Percentiles rank a stretch among this genome's conserved stretches.
Conservation (phyloP, 805 yeast species). For the Starmera quercuum region DNA sequence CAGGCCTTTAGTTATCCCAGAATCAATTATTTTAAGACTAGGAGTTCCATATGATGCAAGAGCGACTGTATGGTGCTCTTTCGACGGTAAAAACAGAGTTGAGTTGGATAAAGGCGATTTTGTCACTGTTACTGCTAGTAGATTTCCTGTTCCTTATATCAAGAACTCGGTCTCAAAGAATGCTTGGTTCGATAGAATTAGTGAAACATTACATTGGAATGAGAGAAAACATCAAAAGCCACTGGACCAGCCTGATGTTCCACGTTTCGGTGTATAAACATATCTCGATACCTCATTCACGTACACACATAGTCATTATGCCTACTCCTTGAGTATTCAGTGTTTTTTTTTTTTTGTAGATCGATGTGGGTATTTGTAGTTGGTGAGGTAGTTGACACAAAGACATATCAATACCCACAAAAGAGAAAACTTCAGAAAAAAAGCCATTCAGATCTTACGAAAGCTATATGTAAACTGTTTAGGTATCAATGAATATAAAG, state of each 20-base stretch:
- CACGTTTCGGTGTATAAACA: neutral
- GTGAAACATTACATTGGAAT: conserved; percentile 28
- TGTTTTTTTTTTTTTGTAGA: neutral
- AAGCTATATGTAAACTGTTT: too few species aligned
- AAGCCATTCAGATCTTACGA: too few species aligned
- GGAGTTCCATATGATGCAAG: conserved; percentile 27
- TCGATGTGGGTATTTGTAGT: neutral
- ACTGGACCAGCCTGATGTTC: conserved; percentile 1
- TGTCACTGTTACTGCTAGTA: conserved; percentile 24
- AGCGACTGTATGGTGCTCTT: conserved; percentile 28
- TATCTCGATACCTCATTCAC: neutral
- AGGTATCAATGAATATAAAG: too few species aligned
- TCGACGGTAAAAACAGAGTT: conserved; percentile 26
- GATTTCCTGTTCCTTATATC: conserved; percentile 24
- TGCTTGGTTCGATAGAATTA: conserved; percentile 26
- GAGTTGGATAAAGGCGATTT: conserved; percentile 25
- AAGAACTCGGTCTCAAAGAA: conserved; percentile 15
- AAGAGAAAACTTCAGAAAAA: neutral
- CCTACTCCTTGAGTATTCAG: neutral
- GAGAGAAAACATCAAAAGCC: conserved; percentile 26
- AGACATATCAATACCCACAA: neutral
- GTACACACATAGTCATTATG: neutral
- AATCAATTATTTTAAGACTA: conserved; percentile 22
- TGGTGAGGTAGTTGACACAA: neutral
- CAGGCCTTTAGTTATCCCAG: conserved; percentile 45